A percentile compares a stretch with the other conserved stretches of the same genome.
Conservation (phyloP, 495 filamentous ascomycete genomes). For the Massariosphaeria phaeospora region DNA sequence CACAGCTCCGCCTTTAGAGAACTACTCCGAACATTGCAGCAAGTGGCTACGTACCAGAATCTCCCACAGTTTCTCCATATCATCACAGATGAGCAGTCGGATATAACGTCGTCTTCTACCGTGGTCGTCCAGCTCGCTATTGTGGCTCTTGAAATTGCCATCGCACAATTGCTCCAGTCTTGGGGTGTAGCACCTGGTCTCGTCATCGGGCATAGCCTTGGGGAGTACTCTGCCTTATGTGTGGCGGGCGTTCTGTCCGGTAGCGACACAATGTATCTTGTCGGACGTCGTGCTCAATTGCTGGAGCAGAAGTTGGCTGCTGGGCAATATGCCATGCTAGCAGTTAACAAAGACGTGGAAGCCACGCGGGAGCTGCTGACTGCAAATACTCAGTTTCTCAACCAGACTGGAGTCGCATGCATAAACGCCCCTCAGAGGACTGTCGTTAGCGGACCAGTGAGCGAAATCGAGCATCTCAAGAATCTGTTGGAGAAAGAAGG, state of each 20-base stretch:
- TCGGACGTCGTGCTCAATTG: constrained; percentile 36
- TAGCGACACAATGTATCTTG: constrained; percentile 39
- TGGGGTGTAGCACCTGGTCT: constrained; percentile 37
- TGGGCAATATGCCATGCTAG: constrained; percentile 44
- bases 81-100: constrained; percentile 7
- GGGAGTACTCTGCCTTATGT: constrained; percentile 45
- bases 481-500: constrained; percentile 34
- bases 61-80: constrained; percentile 30
- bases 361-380: constrained; percentile 32
- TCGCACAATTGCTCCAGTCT: constrained; percentile 35
- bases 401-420: constrained; percentile 46
- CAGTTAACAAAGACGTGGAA: neutral
- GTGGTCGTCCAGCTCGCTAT: constrained; percentile 35
- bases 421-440: constrained; percentile 50
- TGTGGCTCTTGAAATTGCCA: constrained; percentile 41
- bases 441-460: constrained; percentile 46
- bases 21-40: constrained; percentile 33
- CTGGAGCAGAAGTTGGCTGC: constrained; percentile 31
- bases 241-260: constrained; percentile 41
- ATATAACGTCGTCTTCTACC: constrained; percentile 13
- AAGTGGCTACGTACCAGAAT: constrained; percentile 33
- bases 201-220: constrained; percentile 44
- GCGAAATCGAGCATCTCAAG: constrained; percentile 15
- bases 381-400: too few relatives aligned
- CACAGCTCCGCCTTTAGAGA: constrained; percentile 33